A percentile compares a stretch with the other conserved stretches of the same genome.
Evolutionary conservation across 2,329 filamentous ascomycete genomes (phyloP).

Genomic region (Xylariaceae sp.): DNA sequence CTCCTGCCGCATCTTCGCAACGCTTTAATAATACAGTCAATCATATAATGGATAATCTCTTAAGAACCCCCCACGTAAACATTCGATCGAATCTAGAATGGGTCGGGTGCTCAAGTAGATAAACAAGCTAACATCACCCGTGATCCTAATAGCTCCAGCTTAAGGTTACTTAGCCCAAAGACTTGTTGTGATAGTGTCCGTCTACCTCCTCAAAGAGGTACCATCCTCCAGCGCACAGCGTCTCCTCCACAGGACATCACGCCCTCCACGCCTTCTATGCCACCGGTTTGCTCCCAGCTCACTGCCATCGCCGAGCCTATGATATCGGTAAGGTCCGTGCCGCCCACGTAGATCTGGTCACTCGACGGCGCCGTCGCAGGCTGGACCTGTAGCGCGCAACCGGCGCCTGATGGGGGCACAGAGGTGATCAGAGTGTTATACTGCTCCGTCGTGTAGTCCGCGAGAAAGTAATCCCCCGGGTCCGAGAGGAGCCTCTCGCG

Average conservation of each 20-base stretch:
- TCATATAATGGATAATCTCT: too few relatives aligned
- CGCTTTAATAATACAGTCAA: too few relatives aligned
- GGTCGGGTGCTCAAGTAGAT: too few relatives aligned
- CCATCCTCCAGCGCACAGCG: slow-evolving; percentile 27
- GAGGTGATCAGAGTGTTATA: slow-evolving; percentile 27
- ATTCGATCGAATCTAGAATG: too few relatives aligned
- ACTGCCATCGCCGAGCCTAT: slow-evolving; percentile 19
- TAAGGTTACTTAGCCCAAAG: too few relatives aligned
- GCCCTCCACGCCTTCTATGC: slow-evolving; percentile 21
- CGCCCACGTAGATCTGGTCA: slow-evolving; percentile 31
- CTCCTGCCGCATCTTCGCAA: too few relatives aligned
- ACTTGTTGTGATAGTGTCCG: background rate
- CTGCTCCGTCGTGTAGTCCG: slow-evolving; percentile 20
- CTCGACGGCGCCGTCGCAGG: slow-evolving; percentile 25
- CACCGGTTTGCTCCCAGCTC: slow-evolving; percentile 1
- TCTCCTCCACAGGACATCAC: slow-evolving; percentile 29
- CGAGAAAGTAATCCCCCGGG: slow-evolving; percentile 30
- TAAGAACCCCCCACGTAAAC: too few relatives aligned
- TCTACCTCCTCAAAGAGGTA: slow-evolving; percentile 19
- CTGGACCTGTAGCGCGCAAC: slow-evolving; percentile 29
- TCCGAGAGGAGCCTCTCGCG: background rate
- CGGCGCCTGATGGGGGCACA: slow-evolving; percentile 6
- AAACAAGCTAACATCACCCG: too few relatives aligned
- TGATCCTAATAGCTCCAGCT: too few relatives aligned
- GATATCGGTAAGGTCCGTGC: slow-evolving; percentile 27